A percentile compares a stretch with the other conserved stretches of the same genome.
These are phyloP conservation scores for Neopestalotiopsis clavispora DNA, from an alignment of 2,329 filamentous ascomycete genomes.

Conservation along the genomic window DNA sequence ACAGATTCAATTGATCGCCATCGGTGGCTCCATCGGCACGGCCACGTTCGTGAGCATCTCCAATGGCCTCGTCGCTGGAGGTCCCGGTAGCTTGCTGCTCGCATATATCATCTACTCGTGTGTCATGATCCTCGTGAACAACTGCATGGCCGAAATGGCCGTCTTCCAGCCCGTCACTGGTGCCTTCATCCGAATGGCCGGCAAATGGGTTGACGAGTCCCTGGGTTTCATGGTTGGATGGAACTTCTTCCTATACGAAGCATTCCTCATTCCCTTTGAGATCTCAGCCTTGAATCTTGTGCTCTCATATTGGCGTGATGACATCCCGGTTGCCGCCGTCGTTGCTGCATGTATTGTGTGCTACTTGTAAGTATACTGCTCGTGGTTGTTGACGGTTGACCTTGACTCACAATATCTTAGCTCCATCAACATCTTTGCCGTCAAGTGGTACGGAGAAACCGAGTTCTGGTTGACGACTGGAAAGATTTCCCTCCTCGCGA, in stretches of 20 bases:
- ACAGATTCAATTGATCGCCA: conserved; percentile 59
- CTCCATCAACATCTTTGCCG: conserved; percentile 35
- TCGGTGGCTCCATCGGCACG: conserved; percentile 59
- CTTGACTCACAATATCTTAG: conserved; percentile 22
- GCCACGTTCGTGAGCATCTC: conserved; percentile 64
- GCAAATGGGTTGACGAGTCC: conserved; percentile 69
- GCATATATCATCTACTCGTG: conserved; percentile 59
- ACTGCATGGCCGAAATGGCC: conserved; percentile 69
- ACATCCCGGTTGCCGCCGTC: conserved; percentile 53
- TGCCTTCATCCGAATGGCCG: conserved; percentile 68
- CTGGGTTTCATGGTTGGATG: conserved; percentile 60
- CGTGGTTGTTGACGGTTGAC: not conserved
- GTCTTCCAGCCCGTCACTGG: conserved; percentile 66
- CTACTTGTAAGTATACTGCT: conserved; percentile 36
- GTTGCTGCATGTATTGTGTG: conserved; percentile 40
- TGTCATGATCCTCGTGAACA: conserved; percentile 66
- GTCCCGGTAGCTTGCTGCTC: conserved; percentile 56
- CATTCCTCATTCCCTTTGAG: conserved; percentile 46
- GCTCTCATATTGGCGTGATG: conserved; percentile 50
- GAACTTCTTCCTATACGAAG: conserved; percentile 50
- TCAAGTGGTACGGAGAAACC: conserved; percentile 53
- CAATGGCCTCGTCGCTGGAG: conserved; percentile 50
- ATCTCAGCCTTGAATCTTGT: conserved; percentile 46
- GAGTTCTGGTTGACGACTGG: conserved; percentile 72
- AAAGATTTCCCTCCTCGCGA: conserved; percentile 70